These are phyloP conservation scores for Gentiana macrophylla DNA, from an alignment of 257 asterid genomes.

Conservation along the genomic window DNA sequence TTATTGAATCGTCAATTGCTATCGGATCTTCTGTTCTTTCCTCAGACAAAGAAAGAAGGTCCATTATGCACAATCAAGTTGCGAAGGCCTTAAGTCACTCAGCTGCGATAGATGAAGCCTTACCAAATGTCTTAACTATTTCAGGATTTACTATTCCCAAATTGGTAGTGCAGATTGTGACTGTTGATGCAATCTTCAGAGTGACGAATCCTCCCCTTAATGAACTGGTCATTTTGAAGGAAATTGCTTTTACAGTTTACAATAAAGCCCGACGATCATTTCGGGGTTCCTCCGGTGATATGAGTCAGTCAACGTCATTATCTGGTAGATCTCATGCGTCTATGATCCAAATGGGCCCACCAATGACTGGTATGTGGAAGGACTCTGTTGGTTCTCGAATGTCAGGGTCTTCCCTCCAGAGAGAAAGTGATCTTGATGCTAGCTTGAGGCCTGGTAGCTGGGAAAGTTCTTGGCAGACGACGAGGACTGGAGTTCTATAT, in stretches of 20 bases:
- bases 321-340: conserved; percentile 66
- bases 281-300: conserved; percentile 62
- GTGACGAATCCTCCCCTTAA: conserved; percentile 78
- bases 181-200: conserved; percentile 93
- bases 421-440: conserved; percentile 85
- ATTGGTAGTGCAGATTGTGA: conserved; percentile 88
- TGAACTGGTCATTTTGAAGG: conserved; percentile 82
- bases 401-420: conserved; percentile 58
- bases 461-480: conserved; percentile 94
- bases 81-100: conserved; percentile 91
- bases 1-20: conserved; percentile 82
- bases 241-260: conserved; percentile 92
- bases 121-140: conserved; percentile 78
- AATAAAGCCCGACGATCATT: conserved; percentile 83
- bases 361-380: conserved; percentile 89
- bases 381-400: conserved; percentile 72
- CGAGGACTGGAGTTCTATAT: conserved; percentile 57
- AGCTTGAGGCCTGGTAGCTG: conserved; percentile 77
- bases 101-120: conserved; percentile 79
- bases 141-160: conserved; percentile 90
- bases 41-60: conserved; percentile 86
- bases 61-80: conserved; percentile 85
- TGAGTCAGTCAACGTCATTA: conserved; percentile 34
- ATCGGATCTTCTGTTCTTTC: conserved; percentile 80
- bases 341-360: conserved; percentile 67